Base-by-base conservation (phyloP, 2,329 filamentous ascomycete species). In the Tolypocladium endophyticum region DNA sequence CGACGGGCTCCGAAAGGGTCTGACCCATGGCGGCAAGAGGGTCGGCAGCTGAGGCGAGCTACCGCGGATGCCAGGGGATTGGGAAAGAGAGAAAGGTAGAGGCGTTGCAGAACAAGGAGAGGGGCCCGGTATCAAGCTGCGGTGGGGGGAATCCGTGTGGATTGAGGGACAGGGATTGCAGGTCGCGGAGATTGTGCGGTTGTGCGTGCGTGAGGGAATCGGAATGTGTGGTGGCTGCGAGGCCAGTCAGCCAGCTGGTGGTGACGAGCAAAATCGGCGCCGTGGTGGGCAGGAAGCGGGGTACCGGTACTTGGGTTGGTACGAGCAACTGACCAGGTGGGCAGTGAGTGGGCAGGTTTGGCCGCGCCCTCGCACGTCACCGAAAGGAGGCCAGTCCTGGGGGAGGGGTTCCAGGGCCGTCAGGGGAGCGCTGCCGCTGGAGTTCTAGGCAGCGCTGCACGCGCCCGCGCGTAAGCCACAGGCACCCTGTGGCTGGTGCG, bases 1-100 rank as follows among this genome's bases (percentile, higher is more conserved):
- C 89, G 72, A 99, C 92, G 71, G 94, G 94, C 83, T 99, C 94
- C 72, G 93, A 97, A 73, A 99, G 87, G 77, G 94, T 99, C 83
- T 99, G 94, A 85, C 94, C 94, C 94, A 99, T 99, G 78, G 65
- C 66, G 71, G 59, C 66, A 61, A 61, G 62, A 67, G 65, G 65
- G 62, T 65, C 63, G 67, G 65, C 59, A 63, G 64, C 58, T 57
- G 57, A 67, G 64, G 65, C 62, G 50, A 64, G 66, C 66, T 68
- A 64, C 59, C 65, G 64, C 65, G 64, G 60, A 59, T 56, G 61
- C 61, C 63, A 38, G 47, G 55, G 39, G 28, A 36, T 33, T 58
- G 59, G 56, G 55, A 52, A 41, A 55, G 41, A 56, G 60, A 55
- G 56, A 58, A n/a, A 55, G 63, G 55, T 53, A 41, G 54, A 57